These are phyloP conservation scores for Bombardia bombarda DNA, from an alignment of 495 filamentous ascomycete species.

Conservation along the genomic window DNA sequence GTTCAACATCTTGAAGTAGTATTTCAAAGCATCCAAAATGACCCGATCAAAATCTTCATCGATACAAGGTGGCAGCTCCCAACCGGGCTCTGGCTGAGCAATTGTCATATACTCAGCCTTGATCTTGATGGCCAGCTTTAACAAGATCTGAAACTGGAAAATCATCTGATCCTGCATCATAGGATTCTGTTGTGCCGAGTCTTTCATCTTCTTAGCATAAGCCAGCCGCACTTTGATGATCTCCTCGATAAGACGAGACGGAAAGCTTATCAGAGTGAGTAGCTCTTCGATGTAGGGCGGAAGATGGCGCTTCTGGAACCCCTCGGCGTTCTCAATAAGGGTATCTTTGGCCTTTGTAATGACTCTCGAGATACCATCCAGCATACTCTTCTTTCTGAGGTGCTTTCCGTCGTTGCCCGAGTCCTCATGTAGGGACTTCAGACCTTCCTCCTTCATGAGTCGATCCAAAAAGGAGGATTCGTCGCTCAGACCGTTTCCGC, in stretches of 20 bases:
- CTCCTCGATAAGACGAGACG: slow-evolving; percentile 89
- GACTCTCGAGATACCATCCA: slow-evolving; percentile 71
- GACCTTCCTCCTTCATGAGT: slow-evolving; percentile 94
- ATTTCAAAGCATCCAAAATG: slow-evolving; percentile 90
- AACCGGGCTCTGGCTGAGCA: slow-evolving; percentile 80
- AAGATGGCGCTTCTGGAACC: slow-evolving; percentile 82
- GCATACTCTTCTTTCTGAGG: slow-evolving; percentile 62
- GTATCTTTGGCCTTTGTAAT: slow-evolving; percentile 91
- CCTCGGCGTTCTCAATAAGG: slow-evolving; percentile 76
- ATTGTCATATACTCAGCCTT: slow-evolving; percentile 82
- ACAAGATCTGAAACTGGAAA: slow-evolving; percentile 85
- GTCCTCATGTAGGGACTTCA: slow-evolving; percentile 83
- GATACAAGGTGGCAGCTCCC: slow-evolving; percentile 93
- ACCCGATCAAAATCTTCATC: slow-evolving; percentile 94
- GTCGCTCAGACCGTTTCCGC: slow-evolving; percentile 64
- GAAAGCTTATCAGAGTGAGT: slow-evolving; percentile 92
- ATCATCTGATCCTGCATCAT: slow-evolving; percentile 98
- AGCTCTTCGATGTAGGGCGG: slow-evolving; percentile 97
- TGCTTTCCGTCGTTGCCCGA: slow-evolving; percentile 28
- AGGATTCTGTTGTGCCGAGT: slow-evolving; percentile 69
- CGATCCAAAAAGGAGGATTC: slow-evolving; percentile 90
- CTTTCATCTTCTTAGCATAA: slow-evolving; percentile 91
- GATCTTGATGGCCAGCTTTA: slow-evolving; percentile 83
- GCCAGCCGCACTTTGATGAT: slow-evolving; percentile 90
- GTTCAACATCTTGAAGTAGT: slow-evolving; percentile 94